Percentiles rank a stretch among this genome's conserved stretches.
Conservation (phyloP, 768 basidiomycete genomes). For the Trametes sanguinea region DNA sequence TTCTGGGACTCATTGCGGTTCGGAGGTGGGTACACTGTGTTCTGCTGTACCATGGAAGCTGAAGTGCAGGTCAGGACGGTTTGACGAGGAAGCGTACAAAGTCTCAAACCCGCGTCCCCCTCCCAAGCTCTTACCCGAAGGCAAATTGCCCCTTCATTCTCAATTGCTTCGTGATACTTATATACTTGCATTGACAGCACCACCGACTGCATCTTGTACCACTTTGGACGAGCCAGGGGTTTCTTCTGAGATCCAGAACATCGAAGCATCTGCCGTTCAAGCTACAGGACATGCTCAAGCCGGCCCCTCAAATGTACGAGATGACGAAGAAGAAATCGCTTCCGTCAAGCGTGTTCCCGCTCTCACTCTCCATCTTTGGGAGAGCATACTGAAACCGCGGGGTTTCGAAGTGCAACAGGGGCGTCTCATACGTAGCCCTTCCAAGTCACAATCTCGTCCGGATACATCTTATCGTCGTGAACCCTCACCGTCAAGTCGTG, state of each 20-base stretch:
- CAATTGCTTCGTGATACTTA: slow-evolving; percentile 2
- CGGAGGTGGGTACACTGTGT: slow-evolving; percentile 35
- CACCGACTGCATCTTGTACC: slow-evolving; percentile 26
- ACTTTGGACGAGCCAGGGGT: slow-evolving; percentile 18
- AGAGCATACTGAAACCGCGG: slow-evolving; percentile 62
- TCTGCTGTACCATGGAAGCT: background rate
- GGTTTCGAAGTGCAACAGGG: slow-evolving; percentile 65
- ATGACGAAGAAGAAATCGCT: slow-evolving; percentile 60
- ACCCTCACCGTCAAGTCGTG: slow-evolving; percentile 16
- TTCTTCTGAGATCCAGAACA: slow-evolving; percentile 22
- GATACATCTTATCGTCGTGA: slow-evolving; percentile 7
- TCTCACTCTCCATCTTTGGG: slow-evolving; percentile 70
- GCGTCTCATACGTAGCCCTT: slow-evolving; percentile 62
- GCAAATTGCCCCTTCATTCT: background rate
- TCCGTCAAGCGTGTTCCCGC: slow-evolving; percentile 59
- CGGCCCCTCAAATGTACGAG: slow-evolving; percentile 6
- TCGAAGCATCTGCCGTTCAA: background rate
- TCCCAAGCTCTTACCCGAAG: slow-evolving; percentile 40
- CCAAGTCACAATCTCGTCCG: slow-evolving; percentile 40
- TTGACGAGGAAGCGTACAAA: slow-evolving; percentile 63
- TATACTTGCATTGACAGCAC: slow-evolving; percentile 6
- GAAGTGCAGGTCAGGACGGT: slow-evolving; percentile 47
- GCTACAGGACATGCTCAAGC: background rate
- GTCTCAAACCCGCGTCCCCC: slow-evolving; percentile 62
- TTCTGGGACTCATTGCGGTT: slow-evolving; percentile 89